A percentile compares a stretch with the other conserved stretches of the same genome.
These are phyloP conservation scores for Aureobasidium zeae DNA, from an alignment of 2,329 filamentous ascomycete genomes.

Conservation along the genomic window DNA sequence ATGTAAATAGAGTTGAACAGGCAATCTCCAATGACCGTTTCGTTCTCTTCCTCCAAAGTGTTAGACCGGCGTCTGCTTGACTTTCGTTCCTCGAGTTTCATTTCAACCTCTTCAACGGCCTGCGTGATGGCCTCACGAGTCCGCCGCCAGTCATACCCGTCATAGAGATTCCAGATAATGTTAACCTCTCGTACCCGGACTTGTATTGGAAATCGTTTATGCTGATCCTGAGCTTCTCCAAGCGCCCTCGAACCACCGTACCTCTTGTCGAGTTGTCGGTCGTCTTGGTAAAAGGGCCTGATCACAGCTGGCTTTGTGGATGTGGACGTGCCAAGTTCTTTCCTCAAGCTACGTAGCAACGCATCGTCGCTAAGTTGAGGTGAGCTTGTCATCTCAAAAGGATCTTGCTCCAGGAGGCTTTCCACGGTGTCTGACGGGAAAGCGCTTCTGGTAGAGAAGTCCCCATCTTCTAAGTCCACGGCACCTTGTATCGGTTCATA, in stretches of 20 bases:
- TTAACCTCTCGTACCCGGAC: constrained; percentile 78
- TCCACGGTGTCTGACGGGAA: constrained; percentile 24
- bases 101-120: constrained; percentile 80
- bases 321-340: constrained; percentile 22
- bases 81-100: constrained; percentile 66
- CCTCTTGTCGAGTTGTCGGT: constrained; percentile 28
- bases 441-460: constrained; percentile 20
- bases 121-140: constrained; percentile 81
- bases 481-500: constrained; percentile 28
- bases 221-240: constrained; percentile 4
- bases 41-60: constrained; percentile 61
- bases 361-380: constrained; percentile 26
- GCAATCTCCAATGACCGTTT: constrained; percentile 84
- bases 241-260: constrained; percentile 16
- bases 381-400: constrained; percentile 29
- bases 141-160: constrained; percentile 91
- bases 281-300: constrained; percentile 25
- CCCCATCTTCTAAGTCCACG: constrained; percentile 19
- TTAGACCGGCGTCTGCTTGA: constrained; percentile 46
- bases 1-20: constrained; percentile 99
- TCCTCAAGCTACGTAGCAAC: constrained; percentile 25
- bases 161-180: constrained; percentile 94
- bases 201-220: constrained; percentile 46
- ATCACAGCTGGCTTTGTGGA: constrained; percentile 21
- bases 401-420: constrained; percentile 28